These are phyloP conservation scores for Pachysandra terminalis DNA, from an alignment of 164 flowering plant genomes.

Conservation along the genomic window DNA sequence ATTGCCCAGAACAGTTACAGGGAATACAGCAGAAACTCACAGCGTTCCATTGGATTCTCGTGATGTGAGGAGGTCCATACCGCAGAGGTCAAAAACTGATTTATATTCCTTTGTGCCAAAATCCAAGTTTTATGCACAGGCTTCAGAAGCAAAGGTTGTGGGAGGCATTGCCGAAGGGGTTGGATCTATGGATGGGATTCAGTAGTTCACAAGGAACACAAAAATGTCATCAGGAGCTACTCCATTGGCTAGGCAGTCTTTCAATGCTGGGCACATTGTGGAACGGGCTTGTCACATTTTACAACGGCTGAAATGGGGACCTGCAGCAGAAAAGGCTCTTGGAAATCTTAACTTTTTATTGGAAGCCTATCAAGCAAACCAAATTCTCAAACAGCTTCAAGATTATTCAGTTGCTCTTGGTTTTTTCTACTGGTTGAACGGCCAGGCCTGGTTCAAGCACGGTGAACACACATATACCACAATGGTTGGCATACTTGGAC, in stretches of 20 bases:
- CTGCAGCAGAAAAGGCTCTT: conserved; percentile 76
- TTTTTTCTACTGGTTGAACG: conserved; percentile 86
- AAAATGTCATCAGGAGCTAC: conserved; percentile 26
- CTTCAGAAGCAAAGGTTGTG: conserved; percentile 29
- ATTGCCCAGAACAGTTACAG: conserved; percentile 21
- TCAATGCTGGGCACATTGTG: conserved; percentile 34
- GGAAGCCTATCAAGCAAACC: conserved; percentile 91
- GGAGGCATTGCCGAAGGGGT: conserved; percentile 9
- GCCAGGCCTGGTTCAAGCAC: conserved; percentile 76
- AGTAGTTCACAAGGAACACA: conserved; percentile 28
- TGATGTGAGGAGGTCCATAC: conserved; percentile 29
- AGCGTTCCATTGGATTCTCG: conserved; percentile 22
- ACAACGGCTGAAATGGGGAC: conserved; percentile 59
- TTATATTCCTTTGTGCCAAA: conserved; percentile 25
- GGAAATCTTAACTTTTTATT: conserved; percentile 45
- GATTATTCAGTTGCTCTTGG: conserved; percentile 78
- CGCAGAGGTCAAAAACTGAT: conserved; percentile 37
- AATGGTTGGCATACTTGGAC: conserved; percentile 94
- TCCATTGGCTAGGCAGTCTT: conserved; percentile 30
- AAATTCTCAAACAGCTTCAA: conserved; percentile 75
- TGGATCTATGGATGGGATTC: conserved; percentile 18
- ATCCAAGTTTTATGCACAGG: conserved; percentile 22
- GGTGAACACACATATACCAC: conserved; percentile 95
- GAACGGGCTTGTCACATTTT: conserved; percentile 50
- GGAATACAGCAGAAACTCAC: conserved; percentile 27